Evolutionary conservation across 2,329 filamentous ascomycete species (phyloP), one percentile per base, ranked within the genome.

Genomic region (Sphaerulina musiva): DNA sequence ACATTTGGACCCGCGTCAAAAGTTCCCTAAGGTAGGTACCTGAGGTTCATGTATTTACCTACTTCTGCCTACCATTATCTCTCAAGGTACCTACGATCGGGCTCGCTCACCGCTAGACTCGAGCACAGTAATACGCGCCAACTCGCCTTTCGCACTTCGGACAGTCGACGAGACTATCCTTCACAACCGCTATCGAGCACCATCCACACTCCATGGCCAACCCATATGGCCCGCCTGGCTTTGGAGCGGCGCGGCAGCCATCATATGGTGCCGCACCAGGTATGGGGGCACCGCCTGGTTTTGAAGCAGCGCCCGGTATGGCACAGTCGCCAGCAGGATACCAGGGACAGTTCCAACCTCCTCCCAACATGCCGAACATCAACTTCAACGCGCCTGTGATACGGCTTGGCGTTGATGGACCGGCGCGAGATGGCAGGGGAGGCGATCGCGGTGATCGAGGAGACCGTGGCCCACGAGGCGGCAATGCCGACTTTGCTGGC

Each of bases 321-420:
- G 85, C 86, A 69, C 87, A 82, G 71, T 78, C 79, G 76, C 81
- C 87, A 75, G 87, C 85, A 75, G 84, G 83, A 66, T 84, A 95
- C 60, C 89, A 89, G 58, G 77, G 84, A 55, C 89, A 84, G 72
- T 96, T 95, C 73, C 88, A 95, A 76, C 83, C 89, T 46, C 91
- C 92, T 8, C 78, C 87, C 48, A 95, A 93, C 69, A 88, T 96
- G 80, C 90, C 92, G 48, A 95, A 95, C 70, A 95, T 98, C 77
- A 96, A 98, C 76, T 95, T 97, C 77, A 95, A 88, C 67, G 93
- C 93, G 36, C 91, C 92, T 53, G 90, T 97, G 56, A 97, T 98
- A 68, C 87, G 93, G 52, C 80, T 98, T 44, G 93, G 92, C 41
- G 92, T 90, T 1, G 81, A 85, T 3, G 81, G 75, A 17, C 31